A percentile compares a stretch with the other conserved stretches of the same genome.
Evolutionary conservation across 2,329 filamentous ascomycete species (phyloP).

Genomic region (Didymella pinodella): DNA sequence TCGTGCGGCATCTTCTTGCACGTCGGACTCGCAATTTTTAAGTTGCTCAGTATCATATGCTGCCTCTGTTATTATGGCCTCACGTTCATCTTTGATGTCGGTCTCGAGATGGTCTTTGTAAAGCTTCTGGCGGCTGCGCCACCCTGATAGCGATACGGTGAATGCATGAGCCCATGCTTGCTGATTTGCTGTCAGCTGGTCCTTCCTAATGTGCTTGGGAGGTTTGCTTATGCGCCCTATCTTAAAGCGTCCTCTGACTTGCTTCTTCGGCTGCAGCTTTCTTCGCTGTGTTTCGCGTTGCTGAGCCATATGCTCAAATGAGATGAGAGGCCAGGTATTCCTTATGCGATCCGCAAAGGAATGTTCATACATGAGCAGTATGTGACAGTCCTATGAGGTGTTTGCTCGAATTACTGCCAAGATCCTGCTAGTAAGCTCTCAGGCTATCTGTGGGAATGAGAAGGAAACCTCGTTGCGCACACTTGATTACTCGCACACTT

Average conservation of each 20-base stretch:
- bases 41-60: background rate
- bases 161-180: constrained; percentile 6
- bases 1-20: background rate
- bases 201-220: background rate
- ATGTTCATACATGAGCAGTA: background rate
- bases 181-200: background rate
- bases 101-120: background rate
- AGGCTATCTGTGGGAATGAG: background rate
- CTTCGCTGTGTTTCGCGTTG: background rate
- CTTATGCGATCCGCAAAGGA: background rate
- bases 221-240: background rate
- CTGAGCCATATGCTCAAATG: background rate
- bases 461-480: background rate
- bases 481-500: background rate
- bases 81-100: background rate
- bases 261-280: background rate
- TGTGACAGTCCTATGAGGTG: background rate
- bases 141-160: constrained; percentile 5
- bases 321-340: background rate
- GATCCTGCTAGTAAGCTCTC: background rate
- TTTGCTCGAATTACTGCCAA: background rate
- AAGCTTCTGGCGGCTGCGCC: background rate
- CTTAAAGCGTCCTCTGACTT: background rate
- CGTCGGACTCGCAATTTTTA: background rate
- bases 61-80: background rate